These are phyloP conservation scores for Lactarius tabidus DNA, from an alignment of 768 basidiomycete genomes.

Conservation along the genomic window DNA sequence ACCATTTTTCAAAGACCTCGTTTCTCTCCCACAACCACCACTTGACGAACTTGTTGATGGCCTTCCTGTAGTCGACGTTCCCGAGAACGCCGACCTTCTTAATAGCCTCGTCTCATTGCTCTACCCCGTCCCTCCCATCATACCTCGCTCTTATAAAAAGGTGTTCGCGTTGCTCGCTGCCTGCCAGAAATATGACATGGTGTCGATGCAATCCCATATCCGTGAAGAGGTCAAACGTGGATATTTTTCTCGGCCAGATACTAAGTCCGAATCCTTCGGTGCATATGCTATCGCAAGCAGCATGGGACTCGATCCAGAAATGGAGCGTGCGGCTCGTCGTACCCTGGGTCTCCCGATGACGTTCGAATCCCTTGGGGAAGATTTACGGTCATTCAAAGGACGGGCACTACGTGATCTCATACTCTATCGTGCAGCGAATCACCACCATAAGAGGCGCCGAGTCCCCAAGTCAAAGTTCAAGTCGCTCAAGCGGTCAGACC, in stretches of 20 bases:
- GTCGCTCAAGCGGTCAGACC: too few relatives aligned
- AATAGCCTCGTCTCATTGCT: constrained; percentile 6
- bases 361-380: neutral
- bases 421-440: neutral
- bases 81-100: neutral
- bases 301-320: neutral
- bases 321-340: neutral
- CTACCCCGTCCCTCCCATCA: constrained; percentile 1
- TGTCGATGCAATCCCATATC: too few relatives aligned
- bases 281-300: too few relatives aligned
- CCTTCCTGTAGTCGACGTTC: too few relatives aligned
- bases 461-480: too few relatives aligned
- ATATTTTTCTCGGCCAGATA: too few relatives aligned
- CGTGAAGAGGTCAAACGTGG: too few relatives aligned
- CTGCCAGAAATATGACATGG: too few relatives aligned
- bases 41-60: neutral
- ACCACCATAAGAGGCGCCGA: too few relatives aligned
- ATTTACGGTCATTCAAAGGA: neutral
- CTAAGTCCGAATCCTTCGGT: too few relatives aligned
- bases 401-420: neutral
- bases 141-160: neutral
- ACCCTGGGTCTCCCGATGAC: neutral
- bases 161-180: too few relatives aligned
- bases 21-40: neutral
- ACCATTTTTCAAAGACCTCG: neutral